A percentile compares a stretch with the other conserved stretches of the same genome.
These are phyloP conservation scores for Cercis canadensis DNA, from an alignment of 306 rosid genomes.

Conservation along the genomic window DNA sequence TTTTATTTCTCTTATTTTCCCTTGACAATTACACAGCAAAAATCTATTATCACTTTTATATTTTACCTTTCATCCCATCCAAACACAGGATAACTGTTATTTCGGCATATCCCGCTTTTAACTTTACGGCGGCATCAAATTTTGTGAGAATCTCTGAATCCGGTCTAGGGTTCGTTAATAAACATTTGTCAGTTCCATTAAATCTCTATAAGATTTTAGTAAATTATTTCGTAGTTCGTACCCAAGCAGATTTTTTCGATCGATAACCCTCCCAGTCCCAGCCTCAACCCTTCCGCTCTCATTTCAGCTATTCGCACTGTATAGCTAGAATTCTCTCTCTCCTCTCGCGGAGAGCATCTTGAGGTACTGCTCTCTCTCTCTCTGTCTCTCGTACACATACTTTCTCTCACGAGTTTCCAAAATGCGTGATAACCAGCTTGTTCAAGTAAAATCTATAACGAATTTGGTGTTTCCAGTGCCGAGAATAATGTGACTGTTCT, in stretches of 20 bases:
- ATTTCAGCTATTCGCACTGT: conserved; percentile 20
- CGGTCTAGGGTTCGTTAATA: conserved; percentile 39
- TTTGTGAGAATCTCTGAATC: conserved; percentile 5
- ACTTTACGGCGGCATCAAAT: conserved; percentile 12
- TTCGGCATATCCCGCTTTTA: background rate
- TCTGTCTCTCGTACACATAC: conserved; percentile 8
- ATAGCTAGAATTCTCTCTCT: conserved; percentile 11
- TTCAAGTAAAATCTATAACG: background rate
- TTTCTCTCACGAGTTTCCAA: background rate
- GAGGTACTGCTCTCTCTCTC: conserved; percentile 41
- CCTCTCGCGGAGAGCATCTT: conserved; percentile 3
- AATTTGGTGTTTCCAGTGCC: background rate
- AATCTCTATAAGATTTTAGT: background rate
- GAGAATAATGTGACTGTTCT: background rate
- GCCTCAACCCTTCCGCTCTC: background rate
- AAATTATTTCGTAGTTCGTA: background rate
- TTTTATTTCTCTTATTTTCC: no score
- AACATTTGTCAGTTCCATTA: background rate
- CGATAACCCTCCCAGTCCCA: background rate
- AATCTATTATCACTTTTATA: no score
- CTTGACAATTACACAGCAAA: no score
- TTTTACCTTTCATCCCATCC: no score
- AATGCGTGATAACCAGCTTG: background rate
- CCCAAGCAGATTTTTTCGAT: background rate
- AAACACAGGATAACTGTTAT: no score